Percentiles rank a stretch among this genome's conserved stretches.
Conservation (phyloP, 192 early-diverging fungal species). For the Piromyces finnis region DNA sequence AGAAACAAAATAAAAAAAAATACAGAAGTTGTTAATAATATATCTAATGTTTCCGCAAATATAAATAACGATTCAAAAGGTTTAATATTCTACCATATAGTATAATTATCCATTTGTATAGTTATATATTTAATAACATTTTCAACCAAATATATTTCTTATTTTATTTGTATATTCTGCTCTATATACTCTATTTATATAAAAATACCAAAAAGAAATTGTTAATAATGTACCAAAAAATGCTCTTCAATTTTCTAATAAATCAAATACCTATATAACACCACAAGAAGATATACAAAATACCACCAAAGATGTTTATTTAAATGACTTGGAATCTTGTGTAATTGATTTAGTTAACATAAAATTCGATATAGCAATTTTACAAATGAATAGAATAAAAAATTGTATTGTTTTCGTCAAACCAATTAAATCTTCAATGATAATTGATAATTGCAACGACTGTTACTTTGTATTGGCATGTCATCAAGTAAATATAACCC, state of each 20-base stretch:
- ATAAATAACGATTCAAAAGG: not conserved
- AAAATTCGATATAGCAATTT: conserved; percentile 30
- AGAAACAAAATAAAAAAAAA: conserved; percentile 8
- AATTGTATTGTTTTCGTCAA: conserved; percentile 46
- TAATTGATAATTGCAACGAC: conserved; percentile 42
- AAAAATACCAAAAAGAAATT: no score
- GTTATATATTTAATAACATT: no score
- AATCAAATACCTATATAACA: conserved; percentile 8
- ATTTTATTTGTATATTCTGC: no score
- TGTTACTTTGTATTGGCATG: conserved; percentile 49
- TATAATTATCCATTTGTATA: no score
- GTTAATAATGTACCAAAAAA: conserved; percentile 13
- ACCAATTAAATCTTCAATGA: conserved; percentile 48
- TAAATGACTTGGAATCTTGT: conserved; percentile 35
- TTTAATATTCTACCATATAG: no score
- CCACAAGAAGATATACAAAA: not conserved
- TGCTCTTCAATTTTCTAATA: conserved; percentile 8
- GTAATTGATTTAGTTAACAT: conserved; percentile 40
- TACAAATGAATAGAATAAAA: conserved; percentile 57
- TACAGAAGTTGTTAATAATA: not conserved
- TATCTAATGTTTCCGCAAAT: not conserved
- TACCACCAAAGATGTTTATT: conserved; percentile 28
- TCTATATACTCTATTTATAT: no score
- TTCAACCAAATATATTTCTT: no score
- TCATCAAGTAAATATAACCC: conserved; percentile 63